phyloP scores from a whole-genome alignment of 345 rosid genomes.

The Clausena lansium region DNA sequence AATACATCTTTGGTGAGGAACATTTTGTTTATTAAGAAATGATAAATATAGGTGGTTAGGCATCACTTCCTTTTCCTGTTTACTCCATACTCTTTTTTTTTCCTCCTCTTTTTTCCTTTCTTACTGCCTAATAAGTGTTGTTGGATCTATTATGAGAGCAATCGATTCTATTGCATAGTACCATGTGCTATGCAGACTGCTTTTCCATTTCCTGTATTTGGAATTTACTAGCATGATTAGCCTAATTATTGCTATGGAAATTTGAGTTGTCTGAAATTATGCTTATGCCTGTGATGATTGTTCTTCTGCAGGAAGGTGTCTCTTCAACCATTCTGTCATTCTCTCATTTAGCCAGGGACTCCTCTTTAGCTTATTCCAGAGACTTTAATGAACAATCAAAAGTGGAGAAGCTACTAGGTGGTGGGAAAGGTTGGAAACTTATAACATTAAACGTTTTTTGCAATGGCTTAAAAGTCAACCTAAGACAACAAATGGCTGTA shows the following conservation, averaged over 20 bases:
- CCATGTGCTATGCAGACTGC: background rate
- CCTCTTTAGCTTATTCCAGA: constrained; percentile 25
- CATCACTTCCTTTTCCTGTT: background rate
- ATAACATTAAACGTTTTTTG: constrained; percentile 17
- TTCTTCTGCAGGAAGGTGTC: constrained; percentile 67
- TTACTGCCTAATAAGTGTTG: background rate
- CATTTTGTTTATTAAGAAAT: background rate
- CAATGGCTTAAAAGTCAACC: background rate
- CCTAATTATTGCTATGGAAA: background rate
- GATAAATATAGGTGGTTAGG: too few species aligned
- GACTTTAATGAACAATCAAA: constrained; percentile 49
- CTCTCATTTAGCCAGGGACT: constrained; percentile 52
- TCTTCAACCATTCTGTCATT: constrained; percentile 61
- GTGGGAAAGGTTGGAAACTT: constrained; percentile 71
- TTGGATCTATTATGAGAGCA: background rate
- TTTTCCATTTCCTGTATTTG: constrained; percentile 1
- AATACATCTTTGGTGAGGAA: background rate
- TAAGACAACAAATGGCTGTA: constrained; percentile 11
- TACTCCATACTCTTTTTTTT: background rate
- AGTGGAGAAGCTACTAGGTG: constrained; percentile 72
- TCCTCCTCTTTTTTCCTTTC: background rate
- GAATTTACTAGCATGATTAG: constrained; percentile 4
- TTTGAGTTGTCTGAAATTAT: constrained; percentile 1
- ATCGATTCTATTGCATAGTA: background rate
- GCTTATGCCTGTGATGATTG: constrained; percentile 10